Evolutionary conservation across 805 yeast species (phyloP).

Genomic region (Yarrowia divulgata): DNA sequence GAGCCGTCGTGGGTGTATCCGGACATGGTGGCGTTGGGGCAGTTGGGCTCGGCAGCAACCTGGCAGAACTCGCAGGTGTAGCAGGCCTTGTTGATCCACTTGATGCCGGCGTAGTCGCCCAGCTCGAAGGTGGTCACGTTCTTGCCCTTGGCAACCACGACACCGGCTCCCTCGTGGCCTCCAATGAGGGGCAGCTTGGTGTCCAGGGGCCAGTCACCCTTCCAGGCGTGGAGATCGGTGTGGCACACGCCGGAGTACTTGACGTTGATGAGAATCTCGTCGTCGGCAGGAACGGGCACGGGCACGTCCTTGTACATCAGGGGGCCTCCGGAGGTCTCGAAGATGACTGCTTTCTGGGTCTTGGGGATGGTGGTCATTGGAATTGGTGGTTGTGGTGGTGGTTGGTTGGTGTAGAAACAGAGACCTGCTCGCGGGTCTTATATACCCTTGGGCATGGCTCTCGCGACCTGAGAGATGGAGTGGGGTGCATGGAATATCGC

Average conservation of each 20-base stretch:
- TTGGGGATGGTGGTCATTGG: slow-evolving; percentile 57
- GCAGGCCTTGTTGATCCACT: slow-evolving; percentile 32
- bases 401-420: not conserved
- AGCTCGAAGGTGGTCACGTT: slow-evolving; percentile 24
- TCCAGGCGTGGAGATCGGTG: slow-evolving; percentile 30
- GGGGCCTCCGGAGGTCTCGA: slow-evolving; percentile 57
- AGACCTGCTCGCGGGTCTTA: not conserved
- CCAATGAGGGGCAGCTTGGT: slow-evolving; percentile 80
- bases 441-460: not conserved
- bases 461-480: not conserved
- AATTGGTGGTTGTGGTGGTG: not conserved
- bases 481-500: slow-evolving; percentile 36
- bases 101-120: slow-evolving; percentile 25
- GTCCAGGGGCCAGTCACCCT: slow-evolving; percentile 79
- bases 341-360: slow-evolving; percentile 74
- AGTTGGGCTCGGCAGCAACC: slow-evolving; percentile 26
- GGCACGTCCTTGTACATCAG: slow-evolving; percentile 28
- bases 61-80: slow-evolving; percentile 30
- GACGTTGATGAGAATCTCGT: slow-evolving; percentile 24
- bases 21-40: slow-evolving; percentile 18
- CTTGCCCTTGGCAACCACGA: slow-evolving; percentile 59
- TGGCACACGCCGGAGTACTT: slow-evolving; percentile 26
- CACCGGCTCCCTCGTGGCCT: slow-evolving; percentile 94
- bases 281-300: slow-evolving; percentile 15
- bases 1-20: slow-evolving; percentile 23